These are phyloP conservation scores for Nakaseomyces kungkrabaensis DNA, from an alignment of 1,139 yeast genomes.

Conservation along the genomic window DNA sequence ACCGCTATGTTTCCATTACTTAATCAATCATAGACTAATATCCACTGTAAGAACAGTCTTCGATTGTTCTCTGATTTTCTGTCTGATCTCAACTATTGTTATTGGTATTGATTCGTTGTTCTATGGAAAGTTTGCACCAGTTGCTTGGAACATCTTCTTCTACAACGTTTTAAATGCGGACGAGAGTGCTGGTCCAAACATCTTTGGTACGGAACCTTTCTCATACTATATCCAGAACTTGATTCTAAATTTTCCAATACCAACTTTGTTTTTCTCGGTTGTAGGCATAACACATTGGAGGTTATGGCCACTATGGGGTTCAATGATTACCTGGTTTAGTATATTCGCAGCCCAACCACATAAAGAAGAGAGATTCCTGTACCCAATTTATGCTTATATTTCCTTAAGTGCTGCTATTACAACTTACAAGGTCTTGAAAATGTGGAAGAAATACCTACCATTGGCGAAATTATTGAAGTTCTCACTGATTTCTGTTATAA, in stretches of 20 bases:
- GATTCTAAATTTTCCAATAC: conserved; percentile 56
- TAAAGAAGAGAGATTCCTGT: conserved; percentile 85
- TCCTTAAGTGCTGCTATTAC: conserved; percentile 54
- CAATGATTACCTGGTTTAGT: conserved; percentile 53
- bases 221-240: conserved; percentile 62
- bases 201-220: conserved; percentile 85
- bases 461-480: conserved; percentile 10
- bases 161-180: conserved; percentile 73
- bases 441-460: conserved; percentile 6
- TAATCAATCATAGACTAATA: conserved; percentile 21
- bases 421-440: conserved; percentile 27
- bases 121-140: conserved; percentile 54
- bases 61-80: conserved; percentile 29
- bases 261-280: conserved; percentile 24
- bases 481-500: conserved; percentile 10
- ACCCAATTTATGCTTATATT: conserved; percentile 71
- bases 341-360: conserved; percentile 74
- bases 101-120: conserved; percentile 50
- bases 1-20: conserved; percentile 40
- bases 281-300: conserved; percentile 23
- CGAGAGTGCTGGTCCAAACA: conserved; percentile 73
- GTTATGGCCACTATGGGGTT: conserved; percentile 31
- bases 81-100: conserved; percentile 31
- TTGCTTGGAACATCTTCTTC: conserved; percentile 71
- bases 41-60: conserved; percentile 24